Conservation (phyloP, 108 stramenopile species). For the Pseudonitzschia delicatissima region DNA sequence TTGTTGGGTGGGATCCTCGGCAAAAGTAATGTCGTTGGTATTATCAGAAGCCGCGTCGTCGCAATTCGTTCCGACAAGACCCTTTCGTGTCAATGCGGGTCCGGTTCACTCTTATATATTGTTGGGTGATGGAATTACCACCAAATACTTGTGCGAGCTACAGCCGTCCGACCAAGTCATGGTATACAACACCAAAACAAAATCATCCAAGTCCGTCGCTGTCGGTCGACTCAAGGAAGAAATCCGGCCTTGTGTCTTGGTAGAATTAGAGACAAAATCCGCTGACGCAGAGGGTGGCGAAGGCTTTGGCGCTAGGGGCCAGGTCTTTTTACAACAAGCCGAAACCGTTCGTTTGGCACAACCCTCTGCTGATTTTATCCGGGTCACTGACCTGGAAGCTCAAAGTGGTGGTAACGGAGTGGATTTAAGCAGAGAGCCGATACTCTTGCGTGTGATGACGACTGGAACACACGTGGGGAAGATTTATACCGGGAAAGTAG, state of each 20-base stretch:
- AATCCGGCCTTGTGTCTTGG: slow-evolving; percentile 26
- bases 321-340: slow-evolving; percentile 31
- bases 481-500: slow-evolving; percentile 17
- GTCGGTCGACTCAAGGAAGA: slow-evolving; percentile 30
- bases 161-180: slow-evolving; percentile 26
- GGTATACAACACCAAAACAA: slow-evolving; percentile 14
- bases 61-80: slow-evolving; percentile 29
- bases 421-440: background rate
- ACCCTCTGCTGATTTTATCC: slow-evolving; percentile 12
- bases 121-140: slow-evolving; percentile 19
- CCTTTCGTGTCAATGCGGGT: slow-evolving; percentile 37
- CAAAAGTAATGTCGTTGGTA: slow-evolving; percentile 33
- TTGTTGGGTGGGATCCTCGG: slow-evolving; percentile 33
- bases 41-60: slow-evolving; percentile 25
- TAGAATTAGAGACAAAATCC: slow-evolving; percentile 8
- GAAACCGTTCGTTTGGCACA: slow-evolving; percentile 32
- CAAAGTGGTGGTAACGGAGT: background rate
- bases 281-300: background rate
- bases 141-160: slow-evolving; percentile 41
- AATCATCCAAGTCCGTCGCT: slow-evolving; percentile 1
- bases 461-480: slow-evolving; percentile 24
- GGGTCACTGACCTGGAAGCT: slow-evolving; percentile 20
- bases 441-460: slow-evolving; percentile 9
- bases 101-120: slow-evolving; percentile 36
- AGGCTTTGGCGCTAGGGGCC: background rate